Percentiles rank a stretch among this genome's conserved stretches.
These are phyloP conservation scores for Fistulifera solaris DNA, from an alignment of 108 stramenopile species.

Conservation along the genomic window DNA sequence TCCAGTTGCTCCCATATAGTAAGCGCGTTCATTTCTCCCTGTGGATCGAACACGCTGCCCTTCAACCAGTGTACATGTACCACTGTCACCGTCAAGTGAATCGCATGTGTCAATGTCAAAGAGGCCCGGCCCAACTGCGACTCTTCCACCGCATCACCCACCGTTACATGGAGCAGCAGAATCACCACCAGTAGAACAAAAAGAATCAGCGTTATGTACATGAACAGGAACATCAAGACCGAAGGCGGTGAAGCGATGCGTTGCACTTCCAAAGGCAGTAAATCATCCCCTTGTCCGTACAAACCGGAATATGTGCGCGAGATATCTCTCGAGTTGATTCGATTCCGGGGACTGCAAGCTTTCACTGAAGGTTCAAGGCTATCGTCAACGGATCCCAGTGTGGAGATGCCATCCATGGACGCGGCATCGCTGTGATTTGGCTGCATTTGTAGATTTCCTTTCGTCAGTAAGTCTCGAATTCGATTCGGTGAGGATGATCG, in stretches of 20 bases:
- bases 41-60: slow-evolving; percentile 68
- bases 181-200: neutral
- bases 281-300: slow-evolving; percentile 52
- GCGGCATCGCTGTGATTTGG: too few relatives aligned
- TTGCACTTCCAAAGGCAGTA: slow-evolving; percentile 72
- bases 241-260: slow-evolving; percentile 20
- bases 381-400: too few relatives aligned
- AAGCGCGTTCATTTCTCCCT: slow-evolving; percentile 77
- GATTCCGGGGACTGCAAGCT: slow-evolving; percentile 20
- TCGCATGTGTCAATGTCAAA: slow-evolving; percentile 62
- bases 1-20: slow-evolving; percentile 84
- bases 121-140: neutral
- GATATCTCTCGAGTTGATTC: slow-evolving; percentile 67
- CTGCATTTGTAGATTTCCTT: too few relatives aligned
- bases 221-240: slow-evolving; percentile 2
- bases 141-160: neutral
- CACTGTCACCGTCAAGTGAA: slow-evolving; percentile 54
- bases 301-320: slow-evolving; percentile 67
- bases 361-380: neutral
- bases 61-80: slow-evolving; percentile 85
- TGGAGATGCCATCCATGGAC: too few relatives aligned
- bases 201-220: slow-evolving; percentile 6
- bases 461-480: too few relatives aligned
- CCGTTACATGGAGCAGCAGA: neutral
- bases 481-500: too few relatives aligned